A percentile compares a stretch with the other conserved stretches of the same genome.
Evolutionary conservation across 805 yeast species (phyloP).

Genomic region (Cyberlindnera samutprakarnensis): DNA sequence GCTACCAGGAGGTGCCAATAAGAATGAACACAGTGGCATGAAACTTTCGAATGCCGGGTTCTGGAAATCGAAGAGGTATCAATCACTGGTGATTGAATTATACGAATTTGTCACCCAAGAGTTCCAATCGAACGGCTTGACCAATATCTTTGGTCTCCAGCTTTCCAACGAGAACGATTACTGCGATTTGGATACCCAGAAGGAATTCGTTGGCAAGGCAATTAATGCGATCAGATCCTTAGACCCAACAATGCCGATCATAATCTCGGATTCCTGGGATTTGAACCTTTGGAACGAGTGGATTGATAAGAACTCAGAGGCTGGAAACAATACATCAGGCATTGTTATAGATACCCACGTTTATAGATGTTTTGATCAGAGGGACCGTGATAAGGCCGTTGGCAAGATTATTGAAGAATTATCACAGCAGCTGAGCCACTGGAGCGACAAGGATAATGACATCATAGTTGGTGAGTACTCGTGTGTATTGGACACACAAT

Average conservation of each 20-base stretch:
- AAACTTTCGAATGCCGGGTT: conserved; percentile 50
- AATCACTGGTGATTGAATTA: conserved; percentile 39
- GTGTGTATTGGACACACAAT: conserved; percentile 68
- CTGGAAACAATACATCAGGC: conserved; percentile 35
- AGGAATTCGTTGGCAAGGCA: conserved; percentile 59
- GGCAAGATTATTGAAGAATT: conserved; percentile 55
- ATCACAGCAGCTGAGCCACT: too few relatives aligned
- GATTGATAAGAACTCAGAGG: conserved; percentile 49
- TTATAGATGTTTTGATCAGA: conserved; percentile 78
- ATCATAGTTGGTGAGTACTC: conserved; percentile 84
- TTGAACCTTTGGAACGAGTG: conserved; percentile 69
- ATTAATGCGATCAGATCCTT: conserved; percentile 47
- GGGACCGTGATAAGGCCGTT: conserved; percentile 60
- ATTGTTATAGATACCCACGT: conserved; percentile 78
- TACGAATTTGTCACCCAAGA: conserved; percentile 59
- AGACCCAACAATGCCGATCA: conserved; percentile 55
- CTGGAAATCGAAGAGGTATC: conserved; percentile 43
- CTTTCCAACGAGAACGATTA: conserved; percentile 79
- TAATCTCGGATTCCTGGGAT: conserved; percentile 95
- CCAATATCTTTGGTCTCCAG: conserved; percentile 77
- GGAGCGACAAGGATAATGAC: conserved; percentile 49
- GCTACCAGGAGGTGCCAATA: conserved; percentile 88
- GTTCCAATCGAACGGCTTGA: conserved; percentile 40
- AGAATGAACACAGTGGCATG: conserved; percentile 79
- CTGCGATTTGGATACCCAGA: conserved; percentile 43